Conservation (phyloP, 768 basidiomycete genomes). For the Boletus sp. region DNA sequence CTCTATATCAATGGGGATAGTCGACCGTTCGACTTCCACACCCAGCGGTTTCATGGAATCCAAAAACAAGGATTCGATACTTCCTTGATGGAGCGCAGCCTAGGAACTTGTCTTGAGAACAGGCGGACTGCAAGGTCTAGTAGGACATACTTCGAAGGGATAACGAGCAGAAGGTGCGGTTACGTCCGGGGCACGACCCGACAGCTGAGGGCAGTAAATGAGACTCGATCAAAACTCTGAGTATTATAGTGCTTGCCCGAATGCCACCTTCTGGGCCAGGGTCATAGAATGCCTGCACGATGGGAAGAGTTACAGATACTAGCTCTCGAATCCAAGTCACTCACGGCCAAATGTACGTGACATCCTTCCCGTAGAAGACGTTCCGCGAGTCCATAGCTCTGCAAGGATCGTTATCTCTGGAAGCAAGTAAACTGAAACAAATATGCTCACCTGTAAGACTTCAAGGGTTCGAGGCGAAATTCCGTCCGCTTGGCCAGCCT, state of each 20-base stretch:
- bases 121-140: not conserved
- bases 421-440: not conserved
- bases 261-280: constrained; percentile 60
- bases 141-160: constrained; percentile 57
- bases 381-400: constrained; percentile 77
- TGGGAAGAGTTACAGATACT: not conserved
- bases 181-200: constrained; percentile 58
- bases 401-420: not conserved
- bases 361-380: constrained; percentile 57
- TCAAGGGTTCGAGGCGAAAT: constrained; percentile 33
- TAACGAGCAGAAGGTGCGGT: constrained; percentile 59
- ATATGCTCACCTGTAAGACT: constrained; percentile 40
- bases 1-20: constrained; percentile 26
- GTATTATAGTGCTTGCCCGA: constrained; percentile 36
- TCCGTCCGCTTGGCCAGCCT: constrained; percentile 29
- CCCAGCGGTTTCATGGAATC: constrained; percentile 32
- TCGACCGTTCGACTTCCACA: constrained; percentile 33
- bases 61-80: constrained; percentile 33
- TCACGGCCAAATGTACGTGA: constrained; percentile 64
- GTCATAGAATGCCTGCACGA: constrained; percentile 67
- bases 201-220: constrained; percentile 40
- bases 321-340: constrained; percentile 15
- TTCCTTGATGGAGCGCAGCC: constrained; percentile 35
- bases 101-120: constrained; percentile 5
- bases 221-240: not conserved